Evolutionary conservation across 257 asterid genomes (phyloP).

Genomic region (Solanum piurae): DNA sequence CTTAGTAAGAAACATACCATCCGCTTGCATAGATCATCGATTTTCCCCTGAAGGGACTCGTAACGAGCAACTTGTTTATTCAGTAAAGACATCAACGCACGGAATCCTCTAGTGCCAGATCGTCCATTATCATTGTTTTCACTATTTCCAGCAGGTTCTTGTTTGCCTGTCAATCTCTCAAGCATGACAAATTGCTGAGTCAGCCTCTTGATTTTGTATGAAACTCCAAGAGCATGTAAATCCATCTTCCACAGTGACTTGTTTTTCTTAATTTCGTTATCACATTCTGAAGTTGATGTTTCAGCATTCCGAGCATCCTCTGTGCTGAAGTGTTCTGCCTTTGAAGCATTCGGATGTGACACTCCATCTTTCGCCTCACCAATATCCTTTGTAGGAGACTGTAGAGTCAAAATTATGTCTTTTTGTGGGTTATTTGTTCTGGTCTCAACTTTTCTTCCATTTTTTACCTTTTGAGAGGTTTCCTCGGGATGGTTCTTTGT

Average conservation of each 20-base stretch:
- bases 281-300: slow-evolving; percentile 27
- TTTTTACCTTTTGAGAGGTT: slow-evolving; percentile 10
- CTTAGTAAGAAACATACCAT: slow-evolving; percentile 39
- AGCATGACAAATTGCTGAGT: slow-evolving; percentile 80
- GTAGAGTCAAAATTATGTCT: slow-evolving; percentile 57
- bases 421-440: slow-evolving; percentile 21
- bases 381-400: slow-evolving; percentile 31
- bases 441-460: slow-evolving; percentile 11
- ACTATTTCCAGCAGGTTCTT: slow-evolving; percentile 31
- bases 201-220: slow-evolving; percentile 90
- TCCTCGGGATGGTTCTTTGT: slow-evolving; percentile 19
- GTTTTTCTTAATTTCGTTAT: slow-evolving; percentile 15
- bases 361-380: slow-evolving; percentile 17
- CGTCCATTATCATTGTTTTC: slow-evolving; percentile 14
- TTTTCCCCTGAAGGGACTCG: slow-evolving; percentile 74
- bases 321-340: slow-evolving; percentile 21
- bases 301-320: slow-evolving; percentile 16
- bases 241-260: slow-evolving; percentile 57
- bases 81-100: slow-evolving; percentile 41
- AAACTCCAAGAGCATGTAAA: slow-evolving; percentile 83
- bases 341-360: slow-evolving; percentile 10
- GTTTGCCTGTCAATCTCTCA: slow-evolving; percentile 66
- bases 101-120: slow-evolving; percentile 25
- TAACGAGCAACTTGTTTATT: slow-evolving; percentile 70
- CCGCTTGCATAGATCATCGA: slow-evolving; percentile 67